phyloP scores from a whole-genome alignment of 805 yeast species.

The Yamadazyma paraphyllophila region DNA sequence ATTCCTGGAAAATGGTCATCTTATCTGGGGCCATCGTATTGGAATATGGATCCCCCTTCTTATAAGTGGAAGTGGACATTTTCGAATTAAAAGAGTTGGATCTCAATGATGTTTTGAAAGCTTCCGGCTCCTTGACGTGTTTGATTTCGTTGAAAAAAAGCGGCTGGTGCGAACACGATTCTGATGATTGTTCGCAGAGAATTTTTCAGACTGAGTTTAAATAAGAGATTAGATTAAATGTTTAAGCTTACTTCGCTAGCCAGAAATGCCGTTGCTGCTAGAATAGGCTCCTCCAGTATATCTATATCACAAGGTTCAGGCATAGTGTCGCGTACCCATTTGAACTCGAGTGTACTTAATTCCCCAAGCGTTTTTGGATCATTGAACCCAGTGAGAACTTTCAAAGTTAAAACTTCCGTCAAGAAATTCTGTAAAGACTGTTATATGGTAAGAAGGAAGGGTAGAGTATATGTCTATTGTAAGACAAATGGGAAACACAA shows the following conservation, averaged over 20 bases:
- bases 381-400: conserved; percentile 50
- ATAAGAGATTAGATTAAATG: background rate
- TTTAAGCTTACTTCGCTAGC: conserved; percentile 2
- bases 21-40: conserved; percentile 68
- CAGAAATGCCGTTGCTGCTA: conserved; percentile 1
- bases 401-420: conserved; percentile 90
- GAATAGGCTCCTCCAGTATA: background rate
- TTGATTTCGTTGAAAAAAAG: conserved; percentile 11
- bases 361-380: conserved; percentile 11
- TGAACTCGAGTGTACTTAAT: background rate
- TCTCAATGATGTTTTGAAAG: conserved; percentile 1
- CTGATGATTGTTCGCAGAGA: conserved; percentile 13
- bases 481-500: conserved; percentile 91
- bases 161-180: conserved; percentile 13
- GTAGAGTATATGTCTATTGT: conserved; percentile 90
- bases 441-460: conserved; percentile 88
- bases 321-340: background rate
- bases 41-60: conserved; percentile 71
- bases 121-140: conserved; percentile 9
- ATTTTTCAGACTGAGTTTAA: conserved; percentile 3
- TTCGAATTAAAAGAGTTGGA: no score
- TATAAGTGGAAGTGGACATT: conserved; percentile 84
- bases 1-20: conserved; percentile 96
- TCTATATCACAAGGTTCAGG: background rate
- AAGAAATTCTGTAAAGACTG: conserved; percentile 93